Evolutionary conservation across 352 stramenopile species (phyloP).

Genomic region (Hyaloperonospora arabidopsidis): DNA sequence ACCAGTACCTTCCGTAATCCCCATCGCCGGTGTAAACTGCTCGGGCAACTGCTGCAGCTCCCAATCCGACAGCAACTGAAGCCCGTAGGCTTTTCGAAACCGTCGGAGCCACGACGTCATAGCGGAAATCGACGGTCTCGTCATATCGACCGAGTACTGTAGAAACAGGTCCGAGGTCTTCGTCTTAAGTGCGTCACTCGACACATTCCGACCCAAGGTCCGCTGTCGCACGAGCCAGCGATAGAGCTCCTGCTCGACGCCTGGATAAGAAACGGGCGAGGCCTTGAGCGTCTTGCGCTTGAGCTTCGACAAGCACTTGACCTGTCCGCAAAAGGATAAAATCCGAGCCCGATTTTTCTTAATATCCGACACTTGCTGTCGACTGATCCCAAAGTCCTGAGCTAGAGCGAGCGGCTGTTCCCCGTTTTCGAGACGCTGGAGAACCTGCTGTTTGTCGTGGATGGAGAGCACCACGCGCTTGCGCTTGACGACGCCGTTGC

Average conservation of each 20-base stretch:
- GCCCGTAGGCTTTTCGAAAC: constrained; percentile 58
- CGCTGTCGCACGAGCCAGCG: constrained; percentile 74
- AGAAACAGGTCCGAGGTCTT: constrained; percentile 64
- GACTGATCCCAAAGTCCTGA: constrained; percentile 55
- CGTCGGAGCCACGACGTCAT: constrained; percentile 55
- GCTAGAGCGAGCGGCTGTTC: constrained; percentile 63
- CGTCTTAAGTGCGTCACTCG: constrained; percentile 35
- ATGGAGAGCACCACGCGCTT: constrained; percentile 81
- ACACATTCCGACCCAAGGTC: constrained; percentile 37
- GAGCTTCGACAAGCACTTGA: constrained; percentile 63
- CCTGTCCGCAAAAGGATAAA: constrained; percentile 64
- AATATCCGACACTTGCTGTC: constrained; percentile 80
- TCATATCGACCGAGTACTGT: constrained; percentile 47
- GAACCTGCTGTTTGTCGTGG: constrained; percentile 77
- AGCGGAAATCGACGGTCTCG: constrained; percentile 33
- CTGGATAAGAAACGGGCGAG: constrained; percentile 61
- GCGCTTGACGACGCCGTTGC: too few relatives aligned
- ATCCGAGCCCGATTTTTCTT: constrained; percentile 82
- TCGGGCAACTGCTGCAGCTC: constrained; percentile 47
- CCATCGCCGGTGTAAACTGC: constrained; percentile 56
- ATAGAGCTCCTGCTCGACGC: constrained; percentile 77
- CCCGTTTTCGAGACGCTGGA: constrained; percentile 57
- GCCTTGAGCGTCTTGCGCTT: constrained; percentile 67
- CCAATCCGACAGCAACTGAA: constrained; percentile 43
- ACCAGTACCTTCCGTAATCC: constrained; percentile 20